Base-by-base conservation (phyloP, 495 filamentous ascomycete species). In the Aspergillus panamensis region DNA sequence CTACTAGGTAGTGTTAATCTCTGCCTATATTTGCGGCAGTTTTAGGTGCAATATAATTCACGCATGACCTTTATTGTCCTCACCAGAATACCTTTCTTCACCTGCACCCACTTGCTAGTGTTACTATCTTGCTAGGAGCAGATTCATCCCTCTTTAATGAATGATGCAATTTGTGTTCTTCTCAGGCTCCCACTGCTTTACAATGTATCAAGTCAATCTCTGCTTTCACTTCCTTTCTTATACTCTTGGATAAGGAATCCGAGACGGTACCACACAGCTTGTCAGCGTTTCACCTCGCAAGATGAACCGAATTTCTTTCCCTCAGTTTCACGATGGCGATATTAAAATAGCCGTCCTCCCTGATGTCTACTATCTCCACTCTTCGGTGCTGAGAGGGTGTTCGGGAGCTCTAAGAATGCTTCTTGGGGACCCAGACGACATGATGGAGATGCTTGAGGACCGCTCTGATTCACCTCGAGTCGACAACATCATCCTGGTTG, bases 301-400 rank as follows among this genome's bases (percentile, higher is more conserved):
- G 8, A 64, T 64, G 62, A 48, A 39, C 31, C 12, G 13, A 33
- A 19, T 33, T 19, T 13, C 32, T 20, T 72, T 70, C 32, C 73
- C 73, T 1, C 3, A 43, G 9, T 77, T 69, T 50, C 37, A 13
- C 39, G 72, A 77, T 47, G 74, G 70, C 12, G 69, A 78, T 61
- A 68, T 78, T 12, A 52, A 59, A 21, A 66, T 78, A 50, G 51
- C 57, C 31, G 65, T 76, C n/a, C 37, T 61, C 4, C 58, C 66
- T n/a, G 62, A 66, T 7, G 43, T 58, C 12, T 78, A 73, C 55
- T 62, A 65, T 13, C 63, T 78, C 13, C 74, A 76, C 51, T 61
- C 64, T 9, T 45, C 55, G 1, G 59, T 67, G 20, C 53, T 77
- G 3, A 42, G 16, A 3, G n/a, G 9, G 31, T 19, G 29, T 17